Evolutionary conservation across 768 basidiomycete genomes (phyloP).

Genomic region (Mycena galericulata): DNA sequence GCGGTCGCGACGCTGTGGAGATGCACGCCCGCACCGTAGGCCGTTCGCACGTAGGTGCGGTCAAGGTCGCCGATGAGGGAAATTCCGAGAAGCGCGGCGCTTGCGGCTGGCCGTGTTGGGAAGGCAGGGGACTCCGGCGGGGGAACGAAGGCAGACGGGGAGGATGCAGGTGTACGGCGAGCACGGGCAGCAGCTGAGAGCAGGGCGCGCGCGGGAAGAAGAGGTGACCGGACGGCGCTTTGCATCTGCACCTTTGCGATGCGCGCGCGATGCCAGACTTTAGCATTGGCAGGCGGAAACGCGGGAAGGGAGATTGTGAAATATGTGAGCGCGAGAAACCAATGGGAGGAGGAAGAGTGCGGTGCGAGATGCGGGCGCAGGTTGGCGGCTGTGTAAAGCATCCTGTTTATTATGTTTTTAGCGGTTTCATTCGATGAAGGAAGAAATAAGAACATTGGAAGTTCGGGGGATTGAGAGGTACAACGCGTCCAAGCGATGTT

Average conservation of each 20-base stretch:
- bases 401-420: slow-evolving; percentile 41
- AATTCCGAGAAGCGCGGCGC: slow-evolving; percentile 62
- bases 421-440: background rate
- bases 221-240: slow-evolving; percentile 59
- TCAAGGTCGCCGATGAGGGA: slow-evolving; percentile 80
- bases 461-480: slow-evolving; percentile 40
- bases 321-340: slow-evolving; percentile 72
- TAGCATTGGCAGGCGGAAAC: slow-evolving; percentile 58
- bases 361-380: slow-evolving; percentile 62
- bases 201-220: slow-evolving; percentile 62
- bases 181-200: slow-evolving; percentile 56
- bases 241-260: slow-evolving; percentile 64
- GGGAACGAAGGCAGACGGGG: slow-evolving; percentile 36
- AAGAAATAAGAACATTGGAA: slow-evolving; percentile 37
- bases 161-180: slow-evolving; percentile 20
- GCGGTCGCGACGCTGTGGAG: slow-evolving; percentile 75
- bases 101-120: slow-evolving; percentile 39
- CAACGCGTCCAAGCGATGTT: slow-evolving; percentile 66
- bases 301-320: slow-evolving; percentile 76
- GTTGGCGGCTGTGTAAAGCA: slow-evolving; percentile 80
- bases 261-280: slow-evolving; percentile 72
- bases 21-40: slow-evolving; percentile 54
- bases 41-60: slow-evolving; percentile 66
- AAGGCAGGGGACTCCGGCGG: slow-evolving; percentile 36
- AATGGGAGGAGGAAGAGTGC: slow-evolving; percentile 59